phyloP scores from a whole-genome alignment of 495 filamentous ascomycete species.

The Aspergillus ellipticus region DNA sequence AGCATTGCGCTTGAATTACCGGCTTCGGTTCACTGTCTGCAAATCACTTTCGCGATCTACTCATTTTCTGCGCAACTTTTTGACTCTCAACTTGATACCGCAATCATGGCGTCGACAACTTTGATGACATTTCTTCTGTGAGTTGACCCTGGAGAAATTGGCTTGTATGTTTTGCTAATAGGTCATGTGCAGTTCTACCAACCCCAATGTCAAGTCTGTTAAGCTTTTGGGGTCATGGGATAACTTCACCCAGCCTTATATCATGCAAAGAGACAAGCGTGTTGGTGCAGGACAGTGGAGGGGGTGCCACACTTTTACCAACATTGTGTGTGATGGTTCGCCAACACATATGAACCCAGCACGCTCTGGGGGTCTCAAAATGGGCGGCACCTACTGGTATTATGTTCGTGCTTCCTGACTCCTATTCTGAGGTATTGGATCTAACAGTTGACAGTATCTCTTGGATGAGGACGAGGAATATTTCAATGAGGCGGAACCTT shows the following conservation, averaged over 20 bases:
- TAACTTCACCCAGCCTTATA: slow-evolving; percentile 75
- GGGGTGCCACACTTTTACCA: slow-evolving; percentile 77
- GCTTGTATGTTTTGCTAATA: slow-evolving; percentile 8
- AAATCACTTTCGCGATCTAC: background rate
- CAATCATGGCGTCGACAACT: slow-evolving; percentile 63
- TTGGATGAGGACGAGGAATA: slow-evolving; percentile 71
- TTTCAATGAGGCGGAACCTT: slow-evolving; percentile 64
- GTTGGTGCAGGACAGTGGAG: slow-evolving; percentile 71
- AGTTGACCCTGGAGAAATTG: slow-evolving; percentile 31
- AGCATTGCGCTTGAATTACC: background rate
- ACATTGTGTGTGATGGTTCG: slow-evolving; percentile 80
- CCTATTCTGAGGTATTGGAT: background rate
- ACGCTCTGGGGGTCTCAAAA: slow-evolving; percentile 76
- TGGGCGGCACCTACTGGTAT: slow-evolving; percentile 93
- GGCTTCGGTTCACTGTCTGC: background rate
- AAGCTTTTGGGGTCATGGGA: slow-evolving; percentile 90
- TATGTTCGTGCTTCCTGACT: slow-evolving; percentile 57
- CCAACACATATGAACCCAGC: slow-evolving; percentile 45
- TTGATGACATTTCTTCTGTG: slow-evolving; percentile 73
- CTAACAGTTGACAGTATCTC: slow-evolving; percentile 58
- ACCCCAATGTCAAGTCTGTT: slow-evolving; percentile 64
- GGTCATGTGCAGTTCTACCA: slow-evolving; percentile 51
- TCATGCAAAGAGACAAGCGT: slow-evolving; percentile 71
- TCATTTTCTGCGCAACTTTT: background rate
- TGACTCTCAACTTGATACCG: background rate